Percentiles rank a stretch among this genome's conserved stretches.
Evolutionary conservation across 345 rosid species (phyloP).

Genomic region (Alliaria petiolata): DNA sequence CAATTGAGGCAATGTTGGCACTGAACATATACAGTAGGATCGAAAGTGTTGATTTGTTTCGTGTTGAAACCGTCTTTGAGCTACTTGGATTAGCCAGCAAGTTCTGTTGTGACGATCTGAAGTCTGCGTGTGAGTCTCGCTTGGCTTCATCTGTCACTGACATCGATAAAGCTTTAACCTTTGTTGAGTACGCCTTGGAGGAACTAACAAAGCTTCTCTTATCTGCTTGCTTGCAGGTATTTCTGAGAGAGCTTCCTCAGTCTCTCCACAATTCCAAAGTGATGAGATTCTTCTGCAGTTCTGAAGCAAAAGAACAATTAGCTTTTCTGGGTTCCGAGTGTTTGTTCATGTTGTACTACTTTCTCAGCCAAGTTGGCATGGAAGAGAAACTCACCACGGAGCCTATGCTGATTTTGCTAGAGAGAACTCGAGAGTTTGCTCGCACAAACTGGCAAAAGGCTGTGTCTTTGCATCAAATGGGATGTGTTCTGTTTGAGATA

Average conservation of each 20-base stretch:
- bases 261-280: constrained; percentile 48
- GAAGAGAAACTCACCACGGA: constrained; percentile 48
- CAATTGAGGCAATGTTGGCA: constrained; percentile 71
- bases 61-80: constrained; percentile 64
- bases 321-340: constrained; percentile 49
- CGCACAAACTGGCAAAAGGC: constrained; percentile 69
- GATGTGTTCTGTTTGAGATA: constrained; percentile 67
- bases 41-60: constrained; percentile 49
- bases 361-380: constrained; percentile 79
- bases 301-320: constrained; percentile 57
- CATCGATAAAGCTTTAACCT: constrained; percentile 58
- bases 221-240: constrained; percentile 82
- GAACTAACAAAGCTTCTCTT: constrained; percentile 64
- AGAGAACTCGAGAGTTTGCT: constrained; percentile 65
- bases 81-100: constrained; percentile 69
- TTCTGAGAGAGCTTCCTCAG: constrained; percentile 70
- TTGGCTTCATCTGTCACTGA: constrained; percentile 57
- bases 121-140: constrained; percentile 65
- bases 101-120: constrained; percentile 89
- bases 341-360: constrained; percentile 74
- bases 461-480: constrained; percentile 74
- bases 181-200: constrained; percentile 74
- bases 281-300: constrained; percentile 55
- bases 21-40: constrained; percentile 70
- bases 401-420: constrained; percentile 49